These are phyloP conservation scores for Penicillium coprophilum DNA, from an alignment of 495 filamentous ascomycete species.

Conservation along the genomic window DNA sequence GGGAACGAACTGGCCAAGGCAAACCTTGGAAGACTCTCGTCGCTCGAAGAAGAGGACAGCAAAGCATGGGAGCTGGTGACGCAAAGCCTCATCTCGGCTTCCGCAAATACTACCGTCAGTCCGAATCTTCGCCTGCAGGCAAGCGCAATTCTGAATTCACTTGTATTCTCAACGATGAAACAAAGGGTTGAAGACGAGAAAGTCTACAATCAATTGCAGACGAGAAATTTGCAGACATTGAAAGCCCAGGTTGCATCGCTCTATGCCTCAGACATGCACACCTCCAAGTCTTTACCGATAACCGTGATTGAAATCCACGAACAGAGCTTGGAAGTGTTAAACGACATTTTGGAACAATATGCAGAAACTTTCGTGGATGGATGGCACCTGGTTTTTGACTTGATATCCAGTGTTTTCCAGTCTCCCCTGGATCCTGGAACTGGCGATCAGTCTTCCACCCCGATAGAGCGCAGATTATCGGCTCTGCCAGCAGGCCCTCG, in stretches of 20 bases:
- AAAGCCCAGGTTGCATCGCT: constrained; percentile 52
- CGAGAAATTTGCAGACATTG: constrained; percentile 69
- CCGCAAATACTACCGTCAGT: constrained; percentile 54
- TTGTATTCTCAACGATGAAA: constrained; percentile 58
- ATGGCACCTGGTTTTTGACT: constrained; percentile 81
- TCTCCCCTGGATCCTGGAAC: constrained; percentile 27
- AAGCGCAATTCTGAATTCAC: constrained; percentile 69
- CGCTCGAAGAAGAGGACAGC: constrained; percentile 53
- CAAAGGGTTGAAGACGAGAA: constrained; percentile 28
- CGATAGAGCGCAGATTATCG: constrained; percentile 26
- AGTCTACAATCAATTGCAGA: constrained; percentile 57
- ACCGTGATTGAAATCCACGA: constrained; percentile 81
- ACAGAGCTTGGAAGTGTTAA: constrained; percentile 75
- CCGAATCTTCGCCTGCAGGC: constrained; percentile 67
- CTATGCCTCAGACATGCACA: constrained; percentile 38
- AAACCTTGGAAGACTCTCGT: constrained; percentile 74
- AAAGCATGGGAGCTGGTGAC: constrained; percentile 77
- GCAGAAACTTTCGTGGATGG: constrained; percentile 78
- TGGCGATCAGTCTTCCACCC: constrained; percentile 16
- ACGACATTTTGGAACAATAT: constrained; percentile 80
- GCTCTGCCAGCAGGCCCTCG: constrained; percentile 60
- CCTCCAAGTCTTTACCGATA: constrained; percentile 31
- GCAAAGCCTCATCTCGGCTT: constrained; percentile 62
- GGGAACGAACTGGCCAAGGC: constrained; percentile 72
- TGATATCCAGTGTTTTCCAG: constrained; percentile 81